Evolutionary conservation across 108 stramenopile genomes (phyloP), one percentile per base, ranked within the genome.

Genomic region (Licmophora abbreviata): DNA sequence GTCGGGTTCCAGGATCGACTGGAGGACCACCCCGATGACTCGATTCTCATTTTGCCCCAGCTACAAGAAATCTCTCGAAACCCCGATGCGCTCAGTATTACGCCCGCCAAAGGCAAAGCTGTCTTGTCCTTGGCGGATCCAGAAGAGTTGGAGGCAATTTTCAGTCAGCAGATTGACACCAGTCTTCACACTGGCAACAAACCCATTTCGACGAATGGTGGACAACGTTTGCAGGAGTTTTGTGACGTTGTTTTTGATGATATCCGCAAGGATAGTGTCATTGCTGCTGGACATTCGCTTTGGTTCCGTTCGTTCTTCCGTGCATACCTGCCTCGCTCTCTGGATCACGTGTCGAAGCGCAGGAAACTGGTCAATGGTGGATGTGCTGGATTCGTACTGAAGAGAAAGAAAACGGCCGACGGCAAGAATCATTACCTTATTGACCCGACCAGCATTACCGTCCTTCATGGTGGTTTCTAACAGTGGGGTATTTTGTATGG

Each of bases 291-390:
- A 14, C 94, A 95, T 58, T 88, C 86, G 18, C 62, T 89, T 26
- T 92, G 86, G 79, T 95, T 92, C 58, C 73, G 86, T 21, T 68
- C 63, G 21, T 90, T 91, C 55, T 92, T 95, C 56, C 81, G 76
- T 25, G 58, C 77, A 17, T 95, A 71, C 57, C 50, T 95, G 24
- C 93, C 93, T 0, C 34, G 64, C 6, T 44, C 31, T 21, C 52
- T 63, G 29, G 73, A 85, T 7, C 88, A 90, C 52, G 56, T 76
- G 5, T 51, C 62, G 33, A 88, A 92, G 48, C 79, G 66, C 69
- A 90, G 88, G 57, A 95, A 95, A 61, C 43, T 95, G 23, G 65
- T 83, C 37, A 95, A 95, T 48, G 89, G 88, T 17, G 90, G 94
- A 26, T 48, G 71, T 37, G 86, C 81, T 14, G 72, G 77, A 45